Base-by-base conservation (phyloP, 2,329 filamentous ascomycete genomes). In the Madurella mycetomatis region DNA sequence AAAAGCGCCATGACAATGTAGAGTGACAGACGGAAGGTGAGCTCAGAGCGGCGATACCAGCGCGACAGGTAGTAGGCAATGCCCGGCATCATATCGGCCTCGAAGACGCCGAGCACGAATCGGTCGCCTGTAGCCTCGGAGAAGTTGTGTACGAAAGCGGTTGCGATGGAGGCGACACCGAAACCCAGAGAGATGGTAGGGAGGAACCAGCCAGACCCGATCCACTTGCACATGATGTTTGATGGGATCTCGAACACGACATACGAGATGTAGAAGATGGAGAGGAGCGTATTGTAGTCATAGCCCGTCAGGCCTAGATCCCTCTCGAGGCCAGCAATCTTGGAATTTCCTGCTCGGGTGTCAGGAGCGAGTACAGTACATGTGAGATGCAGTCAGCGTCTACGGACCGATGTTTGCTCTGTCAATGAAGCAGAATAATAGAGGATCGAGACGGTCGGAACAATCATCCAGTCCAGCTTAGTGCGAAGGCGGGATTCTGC, bases 391-490 rank as follows among this genome's bases (percentile, higher is more conserved):
- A 4, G n/a, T 16, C 4, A 1, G 9, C 30, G 3, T 30, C 31
- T 15, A 2, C 70, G 60, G 69, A 83, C 83, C 85, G 49, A 88
- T 84, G 63, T 88, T 88, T 12, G 84, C 79, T 32, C 85, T 76
- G 65, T 87, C 85, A 56, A 87, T 86, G 69, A 86, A 87, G 70
- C 84, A 87, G 65, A 87, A 86, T 0, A 87, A 61, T 87, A 88
- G 16, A 88, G 72, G 2, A 87, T 54, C 0, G 83, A 73, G 0
- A 86, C 81, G 0, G 83, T 85, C 0, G 85, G 85, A 0, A 87
- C 73, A 49, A 87, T 76, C 62, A 76, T 80, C 4, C 81, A 62
- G 61, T 88, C 85, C 45, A 87, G 82, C 67, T 87, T 87, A 54
- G 65, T 68, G 4, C 82, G 73, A 16, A 87, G 72, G 45, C 72